These are phyloP conservation scores for Emericellopsis atlantica DNA, from an alignment of 2,329 filamentous ascomycete genomes.

Conservation along the genomic window DNA sequence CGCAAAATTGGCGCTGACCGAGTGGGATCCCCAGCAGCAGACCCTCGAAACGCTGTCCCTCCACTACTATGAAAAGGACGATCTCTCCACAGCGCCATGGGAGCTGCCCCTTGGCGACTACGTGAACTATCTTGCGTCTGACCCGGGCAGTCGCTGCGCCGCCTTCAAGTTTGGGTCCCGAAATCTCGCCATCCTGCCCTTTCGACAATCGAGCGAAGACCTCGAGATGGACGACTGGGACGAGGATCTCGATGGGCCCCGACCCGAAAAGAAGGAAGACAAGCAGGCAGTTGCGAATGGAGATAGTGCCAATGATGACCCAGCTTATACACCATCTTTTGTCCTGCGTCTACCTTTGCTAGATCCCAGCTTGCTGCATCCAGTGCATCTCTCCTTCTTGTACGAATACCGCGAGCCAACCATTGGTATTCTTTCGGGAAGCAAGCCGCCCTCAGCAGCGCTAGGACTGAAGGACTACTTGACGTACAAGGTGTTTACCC, in stretches of 20 bases:
- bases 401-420: constrained; percentile 97
- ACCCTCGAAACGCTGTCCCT: constrained; percentile 82
- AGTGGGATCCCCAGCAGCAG: constrained; percentile 79
- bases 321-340: constrained; percentile 74
- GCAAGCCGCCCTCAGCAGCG: constrained; percentile 58
- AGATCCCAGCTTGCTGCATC: constrained; percentile 77
- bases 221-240: constrained; percentile 89
- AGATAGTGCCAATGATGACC: constrained; percentile 36
- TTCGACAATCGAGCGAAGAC: constrained; percentile 75
- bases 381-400: constrained; percentile 83
- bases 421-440: constrained; percentile 84
- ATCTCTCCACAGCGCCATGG: constrained; percentile 74
- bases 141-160: constrained; percentile 86
- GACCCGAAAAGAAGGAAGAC: constrained; percentile 33
- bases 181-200: constrained; percentile 87
- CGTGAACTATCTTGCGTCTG: constrained; percentile 72
- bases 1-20: constrained; percentile 82
- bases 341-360: constrained; percentile 81
- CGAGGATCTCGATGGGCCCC: constrained; percentile 62
- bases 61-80: constrained; percentile 96
- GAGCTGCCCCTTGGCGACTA: constrained; percentile 62
- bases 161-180: constrained; percentile 84
- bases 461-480: constrained; percentile 77
- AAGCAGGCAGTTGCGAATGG: constrained; percentile 16
- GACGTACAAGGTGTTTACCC: constrained; percentile 86